Conservation (phyloP, 1,284 basidiomycete genomes). For the Salmacisia buchloeana region DNA sequence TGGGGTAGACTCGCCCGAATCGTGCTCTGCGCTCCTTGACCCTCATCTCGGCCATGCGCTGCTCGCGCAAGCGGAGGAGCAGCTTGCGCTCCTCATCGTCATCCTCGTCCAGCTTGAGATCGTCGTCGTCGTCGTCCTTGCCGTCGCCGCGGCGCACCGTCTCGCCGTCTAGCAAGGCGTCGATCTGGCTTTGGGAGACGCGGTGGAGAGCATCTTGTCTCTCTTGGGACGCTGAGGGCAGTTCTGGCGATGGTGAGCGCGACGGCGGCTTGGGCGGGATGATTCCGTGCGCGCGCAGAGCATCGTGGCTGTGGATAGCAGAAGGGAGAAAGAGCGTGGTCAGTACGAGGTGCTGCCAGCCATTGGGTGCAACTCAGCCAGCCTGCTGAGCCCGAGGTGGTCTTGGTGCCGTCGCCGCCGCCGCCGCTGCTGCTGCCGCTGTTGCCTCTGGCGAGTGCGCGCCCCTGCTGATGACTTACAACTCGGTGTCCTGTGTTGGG, state of each 20-base stretch:
- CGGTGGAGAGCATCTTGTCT: slow-evolving; percentile 27
- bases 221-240: slow-evolving; percentile 24
- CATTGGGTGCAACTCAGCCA: not conserved
- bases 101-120: slow-evolving; percentile 13
- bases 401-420: not conserved
- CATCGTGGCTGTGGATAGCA: slow-evolving; percentile 34
- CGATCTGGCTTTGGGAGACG: slow-evolving; percentile 32
- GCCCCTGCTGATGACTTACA: no score
- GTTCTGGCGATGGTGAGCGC: slow-evolving; percentile 45
- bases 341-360: not conserved
- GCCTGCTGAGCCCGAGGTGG: not conserved
- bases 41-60: slow-evolving; percentile 65
- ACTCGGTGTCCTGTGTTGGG: slow-evolving; percentile 42
- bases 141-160: slow-evolving; percentile 7
- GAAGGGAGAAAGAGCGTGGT: not conserved
- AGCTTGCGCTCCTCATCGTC: slow-evolving; percentile 69
- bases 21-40: slow-evolving; percentile 62
- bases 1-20: slow-evolving; percentile 80
- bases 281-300: slow-evolving; percentile 44
- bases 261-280: slow-evolving; percentile 46
- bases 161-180: slow-evolving; percentile 25
- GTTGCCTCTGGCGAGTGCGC: no score
- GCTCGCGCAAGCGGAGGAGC: slow-evolving; percentile 65
- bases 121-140: not conserved
- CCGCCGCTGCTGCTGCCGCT: no score